Evolutionary conservation across 1,139 yeast species (phyloP).

Genomic region (Protomyces inouyei): DNA sequence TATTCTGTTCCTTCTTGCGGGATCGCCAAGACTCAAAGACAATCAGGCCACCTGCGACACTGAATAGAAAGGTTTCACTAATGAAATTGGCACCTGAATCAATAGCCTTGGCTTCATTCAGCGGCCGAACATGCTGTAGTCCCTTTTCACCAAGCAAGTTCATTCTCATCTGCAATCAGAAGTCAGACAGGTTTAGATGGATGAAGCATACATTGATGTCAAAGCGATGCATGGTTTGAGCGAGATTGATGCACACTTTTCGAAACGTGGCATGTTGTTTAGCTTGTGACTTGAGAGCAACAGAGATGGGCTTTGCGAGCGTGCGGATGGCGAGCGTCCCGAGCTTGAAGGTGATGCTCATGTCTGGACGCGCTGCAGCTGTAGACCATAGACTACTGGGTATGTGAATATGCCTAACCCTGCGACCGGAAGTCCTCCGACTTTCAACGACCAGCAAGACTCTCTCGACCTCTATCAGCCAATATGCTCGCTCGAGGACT

Average conservation of each 20-base stretch:
- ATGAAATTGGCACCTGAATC: conserved; percentile 78
- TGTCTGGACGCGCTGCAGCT: not conserved
- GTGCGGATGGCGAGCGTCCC: conserved; percentile 72
- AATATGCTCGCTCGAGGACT: conserved; percentile 20
- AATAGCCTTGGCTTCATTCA: conserved; percentile 78
- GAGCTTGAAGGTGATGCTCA: conserved; percentile 59
- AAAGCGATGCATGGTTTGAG: conserved; percentile 66
- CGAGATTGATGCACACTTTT: conserved; percentile 59
- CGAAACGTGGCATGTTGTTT: conserved; percentile 66
- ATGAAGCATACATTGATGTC: conserved; percentile 46
- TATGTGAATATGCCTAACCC: not conserved
- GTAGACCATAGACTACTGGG: not conserved
- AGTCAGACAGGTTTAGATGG: not conserved
- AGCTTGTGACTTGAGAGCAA: conserved; percentile 66
- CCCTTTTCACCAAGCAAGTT: conserved; percentile 52
- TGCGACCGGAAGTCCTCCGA: not conserved
- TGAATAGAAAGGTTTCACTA: conserved; percentile 69
- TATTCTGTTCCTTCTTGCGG: conserved; percentile 51
- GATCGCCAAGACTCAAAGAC: conserved; percentile 68
- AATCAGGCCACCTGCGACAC: conserved; percentile 75
- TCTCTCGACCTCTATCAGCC: not conserved
- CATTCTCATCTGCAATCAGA: conserved; percentile 46
- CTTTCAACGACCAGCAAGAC: not conserved
- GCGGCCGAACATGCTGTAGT: conserved; percentile 55
- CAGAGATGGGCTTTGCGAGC: conserved; percentile 77